Percentiles rank a stretch among this genome's conserved stretches.
Evolutionary conservation across 768 basidiomycete species (phyloP).

Genomic region (Tricholoma bakamatsutake): DNA sequence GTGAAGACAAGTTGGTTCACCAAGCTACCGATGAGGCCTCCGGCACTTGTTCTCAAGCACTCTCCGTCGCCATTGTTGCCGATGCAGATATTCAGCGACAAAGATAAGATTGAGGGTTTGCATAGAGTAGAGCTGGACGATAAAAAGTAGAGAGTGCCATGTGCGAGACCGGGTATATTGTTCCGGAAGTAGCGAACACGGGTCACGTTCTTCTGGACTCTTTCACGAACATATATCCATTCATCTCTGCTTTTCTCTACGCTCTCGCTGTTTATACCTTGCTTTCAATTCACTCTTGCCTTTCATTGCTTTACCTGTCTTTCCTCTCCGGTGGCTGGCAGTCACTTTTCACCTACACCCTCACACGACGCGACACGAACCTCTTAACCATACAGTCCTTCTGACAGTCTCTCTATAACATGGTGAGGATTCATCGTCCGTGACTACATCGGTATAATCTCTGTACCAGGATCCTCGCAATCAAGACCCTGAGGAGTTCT

Average conservation of each 20-base stretch:
- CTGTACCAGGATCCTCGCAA: constrained; percentile 11
- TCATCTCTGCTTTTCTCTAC: neutral
- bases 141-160: neutral
- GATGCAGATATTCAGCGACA: neutral
- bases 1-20: constrained; percentile 5
- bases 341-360: constrained; percentile 6
- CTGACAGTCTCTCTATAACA: constrained; percentile 11
- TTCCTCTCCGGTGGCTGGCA: neutral
- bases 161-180: neutral
- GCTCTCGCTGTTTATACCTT: neutral
- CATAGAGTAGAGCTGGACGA: neutral
- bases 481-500: constrained; percentile 94
- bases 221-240: constrained; percentile 4
- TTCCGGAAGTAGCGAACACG: neutral
- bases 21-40: constrained; percentile 14
- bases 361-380: constrained; percentile 31
- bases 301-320: constrained; percentile 1
- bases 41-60: constrained; percentile 10
- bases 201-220: neutral
- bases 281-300: neutral
- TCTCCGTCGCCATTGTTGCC: neutral
- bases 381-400: constrained; percentile 6
- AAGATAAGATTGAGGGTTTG: neutral
- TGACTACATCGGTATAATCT: constrained; percentile 17
- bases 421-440: constrained; percentile 25